Percentiles rank a stretch among this genome's conserved stretches.
These are phyloP conservation scores for Penicillium longicatenatum DNA, from an alignment of 495 filamentous ascomycete genomes.

Conservation along the genomic window DNA sequence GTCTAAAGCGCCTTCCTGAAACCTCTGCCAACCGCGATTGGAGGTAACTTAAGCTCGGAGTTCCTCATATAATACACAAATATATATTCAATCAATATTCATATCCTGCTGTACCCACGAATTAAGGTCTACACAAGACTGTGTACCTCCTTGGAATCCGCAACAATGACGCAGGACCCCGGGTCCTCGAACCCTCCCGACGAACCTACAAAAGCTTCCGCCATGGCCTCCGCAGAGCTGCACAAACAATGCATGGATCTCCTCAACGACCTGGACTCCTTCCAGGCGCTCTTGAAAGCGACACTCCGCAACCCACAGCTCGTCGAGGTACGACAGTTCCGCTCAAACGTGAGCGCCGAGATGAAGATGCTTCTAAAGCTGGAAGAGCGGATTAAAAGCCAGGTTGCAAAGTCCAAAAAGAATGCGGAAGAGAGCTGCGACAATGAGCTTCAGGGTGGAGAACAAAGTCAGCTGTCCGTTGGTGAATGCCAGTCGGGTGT, in stretches of 20 bases:
- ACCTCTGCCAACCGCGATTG: neutral
- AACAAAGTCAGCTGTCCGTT: neutral
- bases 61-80: neutral
- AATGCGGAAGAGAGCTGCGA: slow-evolving; percentile 12
- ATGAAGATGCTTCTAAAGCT: slow-evolving; percentile 52
- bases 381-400: slow-evolving; percentile 25
- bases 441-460: neutral
- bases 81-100: neutral
- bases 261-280: slow-evolving; percentile 49
- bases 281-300: slow-evolving; percentile 44
- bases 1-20: neutral
- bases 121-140: neutral
- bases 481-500: neutral
- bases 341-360: slow-evolving; percentile 50
- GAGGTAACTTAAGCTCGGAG: neutral
- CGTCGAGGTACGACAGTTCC: slow-evolving; percentile 56
- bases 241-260: slow-evolving; percentile 44
- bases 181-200: slow-evolving; percentile 3
- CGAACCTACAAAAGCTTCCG: slow-evolving; percentile 10
- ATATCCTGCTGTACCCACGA: neutral
- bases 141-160: neutral
- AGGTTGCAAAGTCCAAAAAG: neutral
- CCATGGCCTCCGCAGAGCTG: slow-evolving; percentile 30
- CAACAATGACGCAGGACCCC: slow-evolving; percentile 18
- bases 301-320: slow-evolving; percentile 50